A percentile compares a stretch with the other conserved stretches of the same genome.
phyloP scores from a whole-genome alignment of 2,329 filamentous ascomycete species.

The Aaosphaeria arxii region DNA sequence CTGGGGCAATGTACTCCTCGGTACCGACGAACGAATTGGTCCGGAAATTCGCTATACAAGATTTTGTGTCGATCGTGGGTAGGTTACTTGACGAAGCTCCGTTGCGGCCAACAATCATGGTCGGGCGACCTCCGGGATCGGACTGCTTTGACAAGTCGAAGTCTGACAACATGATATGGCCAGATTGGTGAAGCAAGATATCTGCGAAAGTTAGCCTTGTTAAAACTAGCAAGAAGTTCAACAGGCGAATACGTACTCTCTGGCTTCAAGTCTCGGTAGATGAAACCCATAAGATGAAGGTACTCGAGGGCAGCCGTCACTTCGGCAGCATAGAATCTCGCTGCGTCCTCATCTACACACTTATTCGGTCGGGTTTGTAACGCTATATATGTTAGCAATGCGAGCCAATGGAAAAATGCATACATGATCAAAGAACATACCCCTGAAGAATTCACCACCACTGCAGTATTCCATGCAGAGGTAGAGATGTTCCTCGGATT shows the following conservation, averaged over 20 bases:
- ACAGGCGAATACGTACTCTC: slow-evolving; percentile 67
- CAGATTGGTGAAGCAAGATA: slow-evolving; percentile 96
- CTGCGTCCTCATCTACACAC: slow-evolving; percentile 94
- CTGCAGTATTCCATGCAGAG: slow-evolving; percentile 99
- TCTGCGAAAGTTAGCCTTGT: slow-evolving; percentile 57
- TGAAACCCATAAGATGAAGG: slow-evolving; percentile 97
- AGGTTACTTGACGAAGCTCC: slow-evolving; percentile 82
- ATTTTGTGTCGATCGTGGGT: slow-evolving; percentile 97
- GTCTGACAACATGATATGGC: slow-evolving; percentile 99
- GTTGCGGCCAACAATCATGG: slow-evolving; percentile 88
- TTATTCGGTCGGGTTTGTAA: slow-evolving; percentile 95
- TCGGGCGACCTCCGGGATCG: slow-evolving; percentile 89
- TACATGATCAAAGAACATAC: slow-evolving; percentile 27
- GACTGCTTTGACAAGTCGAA: slow-evolving; percentile 99
- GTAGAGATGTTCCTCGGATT: slow-evolving; percentile 97
- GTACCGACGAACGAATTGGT: slow-evolving; percentile 99
- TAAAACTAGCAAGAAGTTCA: no score
- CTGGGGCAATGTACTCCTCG: slow-evolving; percentile 97
- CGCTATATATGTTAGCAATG: slow-evolving; percentile 47
- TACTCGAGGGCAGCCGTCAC: slow-evolving; percentile 96
- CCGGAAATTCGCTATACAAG: slow-evolving; percentile 95
- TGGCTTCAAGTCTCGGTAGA: slow-evolving; percentile 95
- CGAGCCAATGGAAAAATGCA: background rate
- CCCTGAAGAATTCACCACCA: slow-evolving; percentile 94
- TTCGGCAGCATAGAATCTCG: slow-evolving; percentile 94